Percentiles rank a stretch among this genome's conserved stretches.
phyloP scores from a whole-genome alignment of 2,329 filamentous ascomycete genomes.

The Aureobasidium subglaciale region DNA sequence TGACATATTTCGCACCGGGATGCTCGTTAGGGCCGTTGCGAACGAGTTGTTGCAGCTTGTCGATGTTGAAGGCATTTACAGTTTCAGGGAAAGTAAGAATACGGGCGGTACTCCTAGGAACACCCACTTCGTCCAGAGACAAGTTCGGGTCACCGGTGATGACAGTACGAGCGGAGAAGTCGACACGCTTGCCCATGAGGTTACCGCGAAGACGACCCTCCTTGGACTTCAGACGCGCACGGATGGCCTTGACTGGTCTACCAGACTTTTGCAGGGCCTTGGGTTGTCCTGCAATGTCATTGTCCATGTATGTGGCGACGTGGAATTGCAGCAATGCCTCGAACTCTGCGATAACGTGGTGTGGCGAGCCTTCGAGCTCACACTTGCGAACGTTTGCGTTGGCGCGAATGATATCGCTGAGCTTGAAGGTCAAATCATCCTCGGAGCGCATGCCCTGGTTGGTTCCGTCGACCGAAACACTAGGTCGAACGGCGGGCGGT shows the following conservation, averaged over 20 bases:
- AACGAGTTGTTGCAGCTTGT: constrained; percentile 80
- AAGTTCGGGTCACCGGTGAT: constrained; percentile 98
- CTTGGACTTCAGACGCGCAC: constrained; percentile 96
- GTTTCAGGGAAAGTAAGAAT: constrained; percentile 95
- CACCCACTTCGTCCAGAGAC: constrained; percentile 93
- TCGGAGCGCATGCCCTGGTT: constrained; percentile 89
- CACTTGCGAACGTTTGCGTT: constrained; percentile 92
- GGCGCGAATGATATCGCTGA: constrained; percentile 95
- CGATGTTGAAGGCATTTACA: constrained; percentile 96
- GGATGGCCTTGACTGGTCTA: constrained; percentile 91
- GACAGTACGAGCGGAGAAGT: constrained; percentile 98
- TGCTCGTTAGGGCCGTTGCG: constrained; percentile 92
- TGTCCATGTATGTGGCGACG: constrained; percentile 99
- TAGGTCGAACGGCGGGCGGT: constrained; percentile 89
- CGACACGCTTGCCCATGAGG: constrained; percentile 98
- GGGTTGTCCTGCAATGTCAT: constrained; percentile 92
- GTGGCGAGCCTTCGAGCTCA: constrained; percentile 82
- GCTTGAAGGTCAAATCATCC: constrained; percentile 98
- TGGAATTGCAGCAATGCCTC: constrained; percentile 92
- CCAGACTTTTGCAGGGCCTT: constrained; percentile 96
- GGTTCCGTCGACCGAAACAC: constrained; percentile 94
- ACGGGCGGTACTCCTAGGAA: constrained; percentile 85
- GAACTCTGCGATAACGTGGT: constrained; percentile 86
- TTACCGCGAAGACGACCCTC: constrained; percentile 97
- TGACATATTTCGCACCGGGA: constrained; percentile 93